Evolutionary conservation across 1,139 yeast genomes (phyloP), one percentile per base, ranked within the genome.

Genomic region (Pichia sp.): DNA sequence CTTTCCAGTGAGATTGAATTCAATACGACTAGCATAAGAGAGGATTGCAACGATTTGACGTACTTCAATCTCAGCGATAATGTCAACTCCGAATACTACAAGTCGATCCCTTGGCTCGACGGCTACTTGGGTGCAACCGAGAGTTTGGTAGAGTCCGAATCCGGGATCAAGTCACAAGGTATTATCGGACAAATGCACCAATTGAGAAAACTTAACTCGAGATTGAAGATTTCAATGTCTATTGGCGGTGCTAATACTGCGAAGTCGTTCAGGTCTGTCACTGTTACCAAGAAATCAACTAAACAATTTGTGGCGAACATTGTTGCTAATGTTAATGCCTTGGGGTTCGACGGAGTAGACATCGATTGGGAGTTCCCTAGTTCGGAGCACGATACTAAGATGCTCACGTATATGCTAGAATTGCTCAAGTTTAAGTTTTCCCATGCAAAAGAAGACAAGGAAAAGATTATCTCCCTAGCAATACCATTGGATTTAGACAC

Each of bases 331-430:
- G 74, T 89, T 64, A 60, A 70, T 3, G 71, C 75, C 51, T 78
- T 82, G 64, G 86, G 88, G 0, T 83, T 93, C 64, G 98, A 93
- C 67, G 98, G 99, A 0, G 74, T 93, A 51, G 99, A 93, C 68
- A 72, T 93, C 40, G 99, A 93, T 70, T 93, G 97, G 97, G 99
- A 93, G 68, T 92, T 85, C 49, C 96, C 97, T 27, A n/a, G 31
- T 7, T 75, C 70, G 46, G 62, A 63, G 2, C 62, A 67, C 0
- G 85, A 88, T 58, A 81, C 83, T 1, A 54, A 61, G 1, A 67
- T 68, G 50, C 76, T 84, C 56, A 74, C 80, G 1, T 67, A 69
- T 12, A 62, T 89, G 41, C 69, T 87, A 10, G 63, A 63, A 17
- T 9, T 33, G 4, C 40, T 46, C 8, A 16, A 16, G 17, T n/a